A percentile compares a stretch with the other conserved stretches of the same genome.
Evolutionary conservation across 352 stramenopile genomes (phyloP).

Genomic region (Lagenidium sp.): DNA sequence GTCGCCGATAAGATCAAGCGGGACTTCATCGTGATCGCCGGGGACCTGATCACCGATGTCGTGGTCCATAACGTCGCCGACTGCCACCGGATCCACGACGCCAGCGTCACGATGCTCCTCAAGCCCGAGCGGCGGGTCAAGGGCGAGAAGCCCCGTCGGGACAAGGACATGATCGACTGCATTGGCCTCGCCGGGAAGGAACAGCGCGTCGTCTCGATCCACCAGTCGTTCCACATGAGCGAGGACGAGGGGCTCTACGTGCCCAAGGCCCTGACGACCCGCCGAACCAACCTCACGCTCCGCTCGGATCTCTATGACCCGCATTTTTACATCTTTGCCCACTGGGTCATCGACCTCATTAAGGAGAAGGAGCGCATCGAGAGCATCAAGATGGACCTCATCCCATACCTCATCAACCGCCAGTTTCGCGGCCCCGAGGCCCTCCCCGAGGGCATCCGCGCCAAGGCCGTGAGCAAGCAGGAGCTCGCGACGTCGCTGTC

Average conservation of each 20-base stretch:
- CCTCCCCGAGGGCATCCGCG: conserved; percentile 40
- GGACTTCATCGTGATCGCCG: conserved; percentile 77
- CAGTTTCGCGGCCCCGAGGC: conserved; percentile 65
- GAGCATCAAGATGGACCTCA: conserved; percentile 76
- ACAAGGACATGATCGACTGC: conserved; percentile 81
- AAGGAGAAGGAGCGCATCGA: conserved; percentile 79
- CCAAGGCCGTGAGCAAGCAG: conserved; percentile 48
- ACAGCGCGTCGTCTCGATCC: conserved; percentile 58
- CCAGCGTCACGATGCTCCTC: conserved; percentile 77
- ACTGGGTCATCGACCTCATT: conserved; percentile 72
- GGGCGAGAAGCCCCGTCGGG: conserved; percentile 58
- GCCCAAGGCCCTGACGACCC: conserved; percentile 67
- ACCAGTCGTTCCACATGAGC: conserved; percentile 72
- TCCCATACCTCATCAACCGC: conserved; percentile 65
- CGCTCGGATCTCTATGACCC: conserved; percentile 76
- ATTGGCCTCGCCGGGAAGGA: conserved; percentile 61
- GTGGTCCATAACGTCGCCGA: conserved; percentile 77
- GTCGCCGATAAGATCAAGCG: conserved; percentile 71
- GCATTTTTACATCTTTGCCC: conserved; percentile 82
- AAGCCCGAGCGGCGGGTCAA: conserved; percentile 47
- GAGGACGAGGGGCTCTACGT: conserved; percentile 78
- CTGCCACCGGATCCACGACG: conserved; percentile 77
- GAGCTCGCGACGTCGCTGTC: conserved; percentile 51
- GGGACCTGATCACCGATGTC: conserved; percentile 71
- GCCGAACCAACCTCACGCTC: conserved; percentile 56